Evolutionary conservation across 257 asterid genomes (phyloP).

Genomic region (Solanum phureja): DNA sequence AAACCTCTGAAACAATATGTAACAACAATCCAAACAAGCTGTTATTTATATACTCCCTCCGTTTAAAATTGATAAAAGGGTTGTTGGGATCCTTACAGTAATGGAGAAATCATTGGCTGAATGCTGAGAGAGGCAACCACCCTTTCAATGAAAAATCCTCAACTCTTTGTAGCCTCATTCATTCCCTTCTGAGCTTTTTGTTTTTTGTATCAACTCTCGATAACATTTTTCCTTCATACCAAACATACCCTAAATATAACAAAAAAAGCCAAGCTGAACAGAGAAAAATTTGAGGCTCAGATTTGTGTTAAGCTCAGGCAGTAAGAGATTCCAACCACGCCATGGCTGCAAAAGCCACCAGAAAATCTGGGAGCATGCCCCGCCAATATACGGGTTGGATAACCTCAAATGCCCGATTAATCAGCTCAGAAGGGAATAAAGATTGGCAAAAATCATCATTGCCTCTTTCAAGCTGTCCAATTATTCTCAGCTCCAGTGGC

Average conservation of each 20-base stretch:
- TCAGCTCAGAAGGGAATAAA: neutral
- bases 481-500: neutral
- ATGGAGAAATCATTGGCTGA: slow-evolving; percentile 8
- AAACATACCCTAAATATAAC: neutral
- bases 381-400: neutral
- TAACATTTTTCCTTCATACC: neutral
- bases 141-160: slow-evolving; percentile 16
- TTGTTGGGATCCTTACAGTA: neutral
- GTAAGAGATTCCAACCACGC: neutral
- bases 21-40: neutral
- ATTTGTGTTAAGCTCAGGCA: neutral
- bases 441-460: neutral
- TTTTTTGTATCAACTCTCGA: neutral
- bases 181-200: neutral
- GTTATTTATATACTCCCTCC: neutral
- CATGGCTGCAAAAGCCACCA: slow-evolving; percentile 6
- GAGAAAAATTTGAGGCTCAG: neutral
- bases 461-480: neutral
- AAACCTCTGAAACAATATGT: neutral
- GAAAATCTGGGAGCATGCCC: neutral
- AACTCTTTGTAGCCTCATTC: neutral
- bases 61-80: neutral
- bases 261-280: neutral
- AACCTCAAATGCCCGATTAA: neutral
- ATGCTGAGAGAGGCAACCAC: slow-evolving; percentile 42